Percentiles rank a stretch among this genome's conserved stretches.
Evolutionary conservation across 1,284 basidiomycete genomes (phyloP).

Genomic region (Ustilago xerochloae): DNA sequence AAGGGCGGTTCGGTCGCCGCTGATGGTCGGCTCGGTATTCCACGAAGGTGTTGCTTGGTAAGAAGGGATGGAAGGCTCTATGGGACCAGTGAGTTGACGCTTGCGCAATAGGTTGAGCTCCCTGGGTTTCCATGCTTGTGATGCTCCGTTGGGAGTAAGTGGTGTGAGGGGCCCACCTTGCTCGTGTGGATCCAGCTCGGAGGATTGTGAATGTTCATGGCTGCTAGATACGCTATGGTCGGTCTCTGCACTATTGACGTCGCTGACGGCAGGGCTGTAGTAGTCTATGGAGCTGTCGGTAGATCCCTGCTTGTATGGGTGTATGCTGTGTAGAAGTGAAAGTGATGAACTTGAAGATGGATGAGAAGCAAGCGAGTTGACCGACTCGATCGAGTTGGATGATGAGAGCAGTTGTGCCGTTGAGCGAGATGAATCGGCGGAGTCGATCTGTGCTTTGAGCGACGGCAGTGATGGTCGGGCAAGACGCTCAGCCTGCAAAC

Average conservation of each 20-base stretch:
- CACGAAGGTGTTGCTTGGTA: slow-evolving; percentile 18
- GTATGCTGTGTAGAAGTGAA: slow-evolving; percentile 33
- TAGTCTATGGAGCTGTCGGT: slow-evolving; percentile 41
- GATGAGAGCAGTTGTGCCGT: slow-evolving; percentile 22
- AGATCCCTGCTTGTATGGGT: slow-evolving; percentile 25
- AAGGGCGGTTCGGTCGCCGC: slow-evolving; percentile 26
- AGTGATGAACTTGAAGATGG: slow-evolving; percentile 39
- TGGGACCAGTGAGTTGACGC: slow-evolving; percentile 9
- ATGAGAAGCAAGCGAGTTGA: slow-evolving; percentile 37
- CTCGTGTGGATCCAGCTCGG: slow-evolving; percentile 33
- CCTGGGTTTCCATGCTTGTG: slow-evolving; percentile 46
- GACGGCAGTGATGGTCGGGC: slow-evolving; percentile 39
- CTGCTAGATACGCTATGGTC: slow-evolving; percentile 41
- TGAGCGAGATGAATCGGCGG: slow-evolving; percentile 30
- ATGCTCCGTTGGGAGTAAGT: slow-evolving; percentile 27
- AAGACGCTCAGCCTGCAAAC: slow-evolving; percentile 27
- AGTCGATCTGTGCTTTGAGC: slow-evolving; percentile 28
- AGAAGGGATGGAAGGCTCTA: slow-evolving; percentile 20
- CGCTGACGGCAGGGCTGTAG: slow-evolving; percentile 46
- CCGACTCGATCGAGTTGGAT: slow-evolving; percentile 35
- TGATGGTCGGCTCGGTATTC: slow-evolving; percentile 18
- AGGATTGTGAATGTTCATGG: slow-evolving; percentile 36
- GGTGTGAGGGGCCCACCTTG: slow-evolving; percentile 36
- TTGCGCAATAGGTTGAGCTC: slow-evolving; percentile 47
- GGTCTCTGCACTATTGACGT: slow-evolving; percentile 45